Evolutionary conservation across 2,329 filamentous ascomycete species (phyloP).

Genomic region (Exophiala sideris): DNA sequence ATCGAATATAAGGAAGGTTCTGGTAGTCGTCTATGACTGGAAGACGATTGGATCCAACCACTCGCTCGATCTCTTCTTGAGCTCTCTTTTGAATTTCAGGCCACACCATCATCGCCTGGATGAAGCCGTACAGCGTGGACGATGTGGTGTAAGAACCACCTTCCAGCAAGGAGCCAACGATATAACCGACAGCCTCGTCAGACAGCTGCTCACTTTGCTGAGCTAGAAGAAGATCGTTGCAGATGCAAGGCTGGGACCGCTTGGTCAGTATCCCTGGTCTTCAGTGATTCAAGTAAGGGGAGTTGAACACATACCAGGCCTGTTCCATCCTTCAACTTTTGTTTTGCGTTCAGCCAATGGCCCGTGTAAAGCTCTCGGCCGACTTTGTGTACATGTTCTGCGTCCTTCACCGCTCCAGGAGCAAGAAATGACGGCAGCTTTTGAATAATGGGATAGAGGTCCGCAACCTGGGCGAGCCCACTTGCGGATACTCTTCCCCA

Average conservation of each 20-base stretch:
- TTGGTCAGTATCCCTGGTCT: background rate
- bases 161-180: constrained; percentile 40
- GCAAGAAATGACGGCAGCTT: constrained; percentile 10
- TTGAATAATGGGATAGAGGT: constrained; percentile 16
- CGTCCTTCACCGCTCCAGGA: constrained; percentile 5
- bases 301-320: background rate
- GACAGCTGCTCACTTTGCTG: constrained; percentile 14
- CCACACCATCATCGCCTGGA: background rate
- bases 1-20: constrained; percentile 51
- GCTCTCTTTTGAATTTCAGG: constrained; percentile 27
- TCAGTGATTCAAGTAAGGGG: background rate
- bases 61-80: constrained; percentile 48
- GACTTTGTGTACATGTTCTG: constrained; percentile 6
- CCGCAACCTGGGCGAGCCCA: constrained; percentile 5
- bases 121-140: constrained; percentile 40
- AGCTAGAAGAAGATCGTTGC: constrained; percentile 10
- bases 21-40: constrained; percentile 49
- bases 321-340: background rate
- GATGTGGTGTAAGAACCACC: constrained; percentile 45
- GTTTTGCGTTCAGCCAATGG: constrained; percentile 9
- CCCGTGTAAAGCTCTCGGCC: constrained; percentile 9
- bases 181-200: constrained; percentile 14
- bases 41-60: constrained; percentile 47
- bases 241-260: constrained; percentile 7
- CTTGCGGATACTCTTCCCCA: constrained; percentile 7